phyloP scores from a whole-genome alignment of 1,139 yeast genomes.

The Yamadazyma atlantica region DNA sequence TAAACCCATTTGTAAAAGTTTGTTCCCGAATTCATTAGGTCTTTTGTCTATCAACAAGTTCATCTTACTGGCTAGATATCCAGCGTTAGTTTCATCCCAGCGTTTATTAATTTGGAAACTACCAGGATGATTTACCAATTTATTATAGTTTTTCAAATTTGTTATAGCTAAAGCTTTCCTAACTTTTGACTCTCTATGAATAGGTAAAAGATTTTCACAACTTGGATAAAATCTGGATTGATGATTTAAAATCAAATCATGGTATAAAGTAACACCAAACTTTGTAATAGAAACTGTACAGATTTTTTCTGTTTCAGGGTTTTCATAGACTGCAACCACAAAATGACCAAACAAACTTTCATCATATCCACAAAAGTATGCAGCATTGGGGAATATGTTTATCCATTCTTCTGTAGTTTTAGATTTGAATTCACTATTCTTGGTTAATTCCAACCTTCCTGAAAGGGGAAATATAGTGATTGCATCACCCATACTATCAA shows the following conservation, averaged over 20 bases:
- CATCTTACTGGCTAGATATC: constrained; percentile 67
- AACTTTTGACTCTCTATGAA: constrained; percentile 55
- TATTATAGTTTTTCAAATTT: constrained; percentile 64
- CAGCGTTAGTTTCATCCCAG: constrained; percentile 82
- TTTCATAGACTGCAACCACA: constrained; percentile 53
- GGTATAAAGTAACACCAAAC: constrained; percentile 66
- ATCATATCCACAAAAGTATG: constrained; percentile 56
- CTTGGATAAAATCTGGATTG: constrained; percentile 78
- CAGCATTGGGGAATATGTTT: constrained; percentile 49
- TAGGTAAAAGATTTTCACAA: constrained; percentile 61
- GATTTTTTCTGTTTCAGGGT: constrained; percentile 43
- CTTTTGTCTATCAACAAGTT: constrained; percentile 44
- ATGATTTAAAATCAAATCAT: constrained; percentile 57
- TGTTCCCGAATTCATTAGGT: constrained; percentile 59
- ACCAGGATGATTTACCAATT: constrained; percentile 39
- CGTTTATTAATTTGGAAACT: constrained; percentile 19
- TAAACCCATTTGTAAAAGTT: constrained; percentile 54
- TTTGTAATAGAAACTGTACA: constrained; percentile 65
- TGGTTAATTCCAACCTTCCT: constrained; percentile 19
- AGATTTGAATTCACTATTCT: constrained; percentile 13
- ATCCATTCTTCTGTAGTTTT: constrained; percentile 33
- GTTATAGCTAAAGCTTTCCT: constrained; percentile 78
- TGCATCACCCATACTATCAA: constrained; percentile 8
- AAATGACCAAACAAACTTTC: constrained; percentile 50
- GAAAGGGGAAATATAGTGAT: constrained; percentile 19